A percentile compares a stretch with the other conserved stretches of the same genome.
Conservation (phyloP, 495 filamentous ascomycete genomes). For the Penicillium herquei region DNA sequence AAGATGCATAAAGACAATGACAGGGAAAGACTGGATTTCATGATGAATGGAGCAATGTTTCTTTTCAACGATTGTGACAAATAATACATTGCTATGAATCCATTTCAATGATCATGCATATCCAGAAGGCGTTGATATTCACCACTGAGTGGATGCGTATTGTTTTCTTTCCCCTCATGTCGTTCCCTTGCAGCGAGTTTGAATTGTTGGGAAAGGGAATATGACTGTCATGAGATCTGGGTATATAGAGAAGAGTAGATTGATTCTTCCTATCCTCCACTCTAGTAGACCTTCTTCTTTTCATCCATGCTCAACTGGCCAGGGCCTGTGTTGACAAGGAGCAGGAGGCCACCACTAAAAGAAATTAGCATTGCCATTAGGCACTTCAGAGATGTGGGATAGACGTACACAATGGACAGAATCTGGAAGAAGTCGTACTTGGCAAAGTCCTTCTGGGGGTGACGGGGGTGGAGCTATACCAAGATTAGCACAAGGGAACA, state of each 20-base stretch:
- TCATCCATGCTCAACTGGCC: conserved; percentile 97
- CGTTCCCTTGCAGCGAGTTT: background rate
- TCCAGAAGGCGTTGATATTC: background rate
- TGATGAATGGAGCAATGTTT: background rate
- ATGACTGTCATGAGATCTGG: background rate
- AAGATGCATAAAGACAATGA: background rate
- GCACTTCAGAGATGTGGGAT: background rate
- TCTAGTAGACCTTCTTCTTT: conserved; percentile 99
- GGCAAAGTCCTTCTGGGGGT: conserved; percentile 99
- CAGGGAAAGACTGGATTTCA: too few relatives aligned
- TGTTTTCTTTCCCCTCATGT: background rate
- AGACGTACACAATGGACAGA: conserved; percentile 87
- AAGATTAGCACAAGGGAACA: background rate
- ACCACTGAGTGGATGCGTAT: background rate
- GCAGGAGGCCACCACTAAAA: conserved; percentile 77
- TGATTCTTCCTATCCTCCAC: conserved; percentile 5
- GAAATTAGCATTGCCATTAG: conserved; percentile 15
- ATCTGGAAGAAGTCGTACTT: conserved; percentile 99
- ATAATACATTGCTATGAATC: background rate
- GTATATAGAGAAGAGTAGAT: conserved; percentile 15
- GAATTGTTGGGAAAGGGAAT: background rate
- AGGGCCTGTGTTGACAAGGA: conserved; percentile 97
- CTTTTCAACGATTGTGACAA: conserved; percentile 3
- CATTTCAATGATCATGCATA: background rate
- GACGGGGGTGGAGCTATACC: conserved; percentile 86